A percentile compares a stretch with the other conserved stretches of the same genome.
These are phyloP conservation scores for Hanseniaspora singularis DNA, from an alignment of 805 yeast species.

Conservation along the genomic window DNA sequence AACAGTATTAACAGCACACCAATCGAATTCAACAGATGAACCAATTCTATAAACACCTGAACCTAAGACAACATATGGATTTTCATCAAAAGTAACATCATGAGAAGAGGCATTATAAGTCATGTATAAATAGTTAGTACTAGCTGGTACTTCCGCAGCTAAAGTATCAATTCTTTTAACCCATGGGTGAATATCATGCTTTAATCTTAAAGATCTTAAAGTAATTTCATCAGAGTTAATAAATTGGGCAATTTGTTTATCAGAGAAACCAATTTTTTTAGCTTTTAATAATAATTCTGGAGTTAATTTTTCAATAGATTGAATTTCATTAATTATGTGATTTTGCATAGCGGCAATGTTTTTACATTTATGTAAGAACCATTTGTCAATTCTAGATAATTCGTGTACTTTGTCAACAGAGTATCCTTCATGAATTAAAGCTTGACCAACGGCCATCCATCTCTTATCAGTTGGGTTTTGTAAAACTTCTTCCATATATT, in stretches of 20 bases:
- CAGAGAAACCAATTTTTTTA: conserved; percentile 91
- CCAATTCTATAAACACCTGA: conserved; percentile 99
- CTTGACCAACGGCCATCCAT: conserved; percentile 97
- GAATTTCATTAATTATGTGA: conserved; percentile 36
- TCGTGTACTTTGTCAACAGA: conserved; percentile 88
- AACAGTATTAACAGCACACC: conserved; percentile 98
- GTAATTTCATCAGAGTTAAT: conserved; percentile 81
- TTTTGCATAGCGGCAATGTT: conserved; percentile 85
- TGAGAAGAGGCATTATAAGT: conserved; percentile 86
- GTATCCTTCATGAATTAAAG: conserved; percentile 80
- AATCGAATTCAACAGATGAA: conserved; percentile 95
- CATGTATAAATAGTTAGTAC: conserved; percentile 84
- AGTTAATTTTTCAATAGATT: conserved; percentile 45
- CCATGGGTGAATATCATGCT: conserved; percentile 75
- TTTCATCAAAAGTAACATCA: conserved; percentile 79
- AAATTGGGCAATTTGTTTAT: too few relatives aligned
- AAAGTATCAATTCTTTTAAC: conserved; percentile 97
- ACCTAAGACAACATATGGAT: conserved; percentile 91
- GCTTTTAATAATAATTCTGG: conserved; percentile 67
- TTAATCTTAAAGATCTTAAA: conserved; percentile 77
- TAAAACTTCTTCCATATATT: conserved; percentile 52
- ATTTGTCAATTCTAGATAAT: conserved; percentile 80
- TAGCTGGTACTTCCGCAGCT: conserved; percentile 98
- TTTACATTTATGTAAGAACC: conserved; percentile 89
- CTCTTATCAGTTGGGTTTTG: conserved; percentile 89